Conservation (phyloP, 805 yeast genomes). For the Isabelozyma gotoi region DNA sequence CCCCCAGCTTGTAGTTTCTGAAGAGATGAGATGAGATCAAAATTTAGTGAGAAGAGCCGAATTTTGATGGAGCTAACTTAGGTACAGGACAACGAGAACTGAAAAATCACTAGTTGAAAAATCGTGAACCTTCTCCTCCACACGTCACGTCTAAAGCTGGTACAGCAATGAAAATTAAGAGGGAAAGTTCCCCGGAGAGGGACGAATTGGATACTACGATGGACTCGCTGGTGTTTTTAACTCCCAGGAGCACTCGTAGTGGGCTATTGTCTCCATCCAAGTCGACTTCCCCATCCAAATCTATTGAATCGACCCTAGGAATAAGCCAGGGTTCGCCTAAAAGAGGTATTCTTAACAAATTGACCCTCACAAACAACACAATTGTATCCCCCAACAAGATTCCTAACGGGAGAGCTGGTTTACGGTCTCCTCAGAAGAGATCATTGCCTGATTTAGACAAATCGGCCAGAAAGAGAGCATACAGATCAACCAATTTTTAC, state of each 20-base stretch:
- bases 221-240: constrained; percentile 14
- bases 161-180: background rate
- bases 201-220: constrained; percentile 3
- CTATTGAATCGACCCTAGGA: constrained; percentile 23
- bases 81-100: background rate
- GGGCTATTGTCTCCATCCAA: constrained; percentile 15
- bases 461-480: constrained; percentile 52
- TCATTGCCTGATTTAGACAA: constrained; percentile 37
- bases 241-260: constrained; percentile 22
- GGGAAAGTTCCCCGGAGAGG: background rate
- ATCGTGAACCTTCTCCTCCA: background rate
- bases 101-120: background rate
- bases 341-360: background rate
- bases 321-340: background rate
- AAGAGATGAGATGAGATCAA: background rate
- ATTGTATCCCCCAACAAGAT: constrained; percentile 31
- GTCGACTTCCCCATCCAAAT: constrained; percentile 21
- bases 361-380: too few species aligned
- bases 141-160: background rate
- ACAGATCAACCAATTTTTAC: constrained; percentile 25
- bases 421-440: constrained; percentile 44
- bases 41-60: background rate
- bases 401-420: constrained; percentile 47
- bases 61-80: background rate
- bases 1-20: background rate